These are phyloP conservation scores for Triangularia setosa DNA, from an alignment of 2,329 filamentous ascomycete species.

Conservation along the genomic window DNA sequence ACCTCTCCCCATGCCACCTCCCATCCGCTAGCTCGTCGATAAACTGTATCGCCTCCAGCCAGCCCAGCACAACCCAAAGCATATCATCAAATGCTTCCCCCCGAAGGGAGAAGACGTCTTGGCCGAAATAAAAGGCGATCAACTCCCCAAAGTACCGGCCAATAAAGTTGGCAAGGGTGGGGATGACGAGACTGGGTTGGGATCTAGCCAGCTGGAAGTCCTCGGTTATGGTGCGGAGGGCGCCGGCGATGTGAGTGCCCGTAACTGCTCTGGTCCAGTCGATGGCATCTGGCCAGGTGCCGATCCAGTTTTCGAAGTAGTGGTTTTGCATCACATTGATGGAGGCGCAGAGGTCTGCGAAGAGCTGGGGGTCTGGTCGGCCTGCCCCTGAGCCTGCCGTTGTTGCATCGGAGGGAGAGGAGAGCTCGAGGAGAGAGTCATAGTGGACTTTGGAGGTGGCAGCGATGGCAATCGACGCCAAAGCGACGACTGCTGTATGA, in stretches of 20 bases:
- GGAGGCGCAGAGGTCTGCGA: slow-evolving; percentile 56
- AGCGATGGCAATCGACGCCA: slow-evolving; percentile 8
- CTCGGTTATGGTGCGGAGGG: slow-evolving; percentile 66
- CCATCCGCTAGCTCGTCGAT: slow-evolving; percentile 61
- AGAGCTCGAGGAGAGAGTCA: not conserved
- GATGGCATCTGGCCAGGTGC: slow-evolving; percentile 80
- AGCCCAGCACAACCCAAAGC: slow-evolving; percentile 89
- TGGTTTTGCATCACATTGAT: slow-evolving; percentile 71
- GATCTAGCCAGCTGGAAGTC: slow-evolving; percentile 36
- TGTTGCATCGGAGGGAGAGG: not conserved
- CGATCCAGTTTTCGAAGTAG: slow-evolving; percentile 74
- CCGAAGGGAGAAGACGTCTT: slow-evolving; percentile 71
- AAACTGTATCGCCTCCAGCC: slow-evolving; percentile 79
- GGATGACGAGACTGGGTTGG: slow-evolving; percentile 34
- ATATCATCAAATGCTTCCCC: slow-evolving; percentile 86
- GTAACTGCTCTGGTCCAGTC: slow-evolving; percentile 92
- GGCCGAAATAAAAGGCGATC: slow-evolving; percentile 77
- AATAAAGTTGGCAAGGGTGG: slow-evolving; percentile 70
- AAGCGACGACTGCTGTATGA: slow-evolving; percentile 14
- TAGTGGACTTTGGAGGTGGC: not conserved
- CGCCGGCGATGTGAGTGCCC: slow-evolving; percentile 72
- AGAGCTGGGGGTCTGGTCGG: slow-evolving; percentile 20
- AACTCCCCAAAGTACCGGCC: slow-evolving; percentile 77
- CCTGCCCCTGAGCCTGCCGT: not conserved
- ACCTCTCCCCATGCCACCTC: slow-evolving; percentile 74